Conservation (phyloP, 139 green algal species). For the Micractinium conductrix region DNA sequence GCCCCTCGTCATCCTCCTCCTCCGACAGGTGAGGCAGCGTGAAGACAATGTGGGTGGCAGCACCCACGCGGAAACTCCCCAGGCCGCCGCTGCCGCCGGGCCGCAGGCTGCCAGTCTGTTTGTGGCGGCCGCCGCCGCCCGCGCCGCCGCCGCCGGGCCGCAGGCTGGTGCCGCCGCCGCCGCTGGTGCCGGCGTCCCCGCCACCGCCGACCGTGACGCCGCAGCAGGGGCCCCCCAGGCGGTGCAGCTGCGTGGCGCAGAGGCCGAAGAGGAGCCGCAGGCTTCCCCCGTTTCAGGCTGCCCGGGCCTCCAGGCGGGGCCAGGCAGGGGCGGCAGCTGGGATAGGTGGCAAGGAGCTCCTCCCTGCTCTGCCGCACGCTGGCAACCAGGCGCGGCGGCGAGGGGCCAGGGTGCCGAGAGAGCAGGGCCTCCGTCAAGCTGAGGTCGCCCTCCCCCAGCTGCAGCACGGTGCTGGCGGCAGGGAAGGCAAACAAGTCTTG, state of each 20-base stretch:
- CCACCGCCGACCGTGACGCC: too few relatives aligned
- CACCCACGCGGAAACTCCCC: neutral
- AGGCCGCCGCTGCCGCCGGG: neutral
- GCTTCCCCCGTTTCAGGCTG: neutral
- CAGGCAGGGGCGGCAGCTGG: neutral
- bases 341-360: neutral
- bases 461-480: constrained; percentile 16
- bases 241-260: constrained; percentile 9
- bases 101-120: too few relatives aligned
- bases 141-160: too few relatives aligned
- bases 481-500: neutral
- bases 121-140: too few relatives aligned
- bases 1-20: constrained; percentile 45
- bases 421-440: constrained; percentile 39
- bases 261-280: constrained; percentile 16
- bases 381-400: neutral
- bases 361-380: neutral
- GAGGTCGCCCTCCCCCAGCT: constrained; percentile 58
- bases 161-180: too few relatives aligned
- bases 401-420: neutral
- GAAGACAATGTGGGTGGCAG: constrained; percentile 40
- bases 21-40: constrained; percentile 42
- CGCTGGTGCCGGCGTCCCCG: neutral
- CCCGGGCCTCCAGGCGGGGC: neutral
- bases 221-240: neutral